phyloP scores from a whole-genome alignment of 179 eudicot species.

The Beta lomatogona region DNA sequence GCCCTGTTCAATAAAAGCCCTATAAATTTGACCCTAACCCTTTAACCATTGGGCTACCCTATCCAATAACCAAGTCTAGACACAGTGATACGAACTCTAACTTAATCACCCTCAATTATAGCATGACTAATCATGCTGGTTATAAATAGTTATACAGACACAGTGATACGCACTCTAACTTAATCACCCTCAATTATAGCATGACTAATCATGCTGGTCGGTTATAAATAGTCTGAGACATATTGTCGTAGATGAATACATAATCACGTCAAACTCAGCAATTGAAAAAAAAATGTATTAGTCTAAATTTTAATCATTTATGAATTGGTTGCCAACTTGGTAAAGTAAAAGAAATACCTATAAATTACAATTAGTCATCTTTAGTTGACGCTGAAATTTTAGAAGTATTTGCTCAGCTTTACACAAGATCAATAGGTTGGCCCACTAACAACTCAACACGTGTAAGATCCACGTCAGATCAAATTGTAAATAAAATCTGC shows the following conservation, averaged over 20 bases:
- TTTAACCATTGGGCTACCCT: too few relatives aligned
- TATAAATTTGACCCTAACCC: too few relatives aligned
- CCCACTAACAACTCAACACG: slow-evolving; percentile 17
- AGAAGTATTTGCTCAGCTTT: neutral
- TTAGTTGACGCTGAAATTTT: neutral
- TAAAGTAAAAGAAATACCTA: neutral
- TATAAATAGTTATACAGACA: too few relatives aligned
- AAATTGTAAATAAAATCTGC: neutral
- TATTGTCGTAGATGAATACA: neutral
- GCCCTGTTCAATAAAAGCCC: too few relatives aligned
- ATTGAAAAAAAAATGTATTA: neutral
- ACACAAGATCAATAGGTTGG: neutral
- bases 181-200: neutral
- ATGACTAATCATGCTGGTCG: neutral
- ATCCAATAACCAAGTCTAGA: too few relatives aligned
- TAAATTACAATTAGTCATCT: neutral
- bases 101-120: too few relatives aligned
- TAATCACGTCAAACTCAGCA: neutral
- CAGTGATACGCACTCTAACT: neutral
- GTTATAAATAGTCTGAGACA: neutral
- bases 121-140: too few relatives aligned
- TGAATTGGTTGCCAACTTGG: neutral
- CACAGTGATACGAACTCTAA: too few relatives aligned
- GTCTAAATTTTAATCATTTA: neutral
- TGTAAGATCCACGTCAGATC: slow-evolving; percentile 18